A percentile compares a stretch with the other conserved stretches of the same genome.
phyloP scores from a whole-genome alignment of 257 asterid genomes.

The Henckelia pumila region DNA sequence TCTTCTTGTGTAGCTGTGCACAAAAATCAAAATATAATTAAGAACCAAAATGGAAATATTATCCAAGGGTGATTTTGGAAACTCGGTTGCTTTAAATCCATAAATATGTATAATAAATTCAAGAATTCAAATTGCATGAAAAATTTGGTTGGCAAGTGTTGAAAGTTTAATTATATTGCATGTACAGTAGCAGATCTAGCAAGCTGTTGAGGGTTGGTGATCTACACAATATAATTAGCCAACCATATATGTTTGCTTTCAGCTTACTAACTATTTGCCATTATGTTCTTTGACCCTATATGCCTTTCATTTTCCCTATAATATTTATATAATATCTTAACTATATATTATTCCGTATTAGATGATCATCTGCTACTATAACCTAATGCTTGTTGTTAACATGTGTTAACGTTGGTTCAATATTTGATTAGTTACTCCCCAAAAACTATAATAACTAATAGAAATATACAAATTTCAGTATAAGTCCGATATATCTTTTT shows the following conservation, averaged over 20 bases:
- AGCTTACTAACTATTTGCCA: conserved; percentile 18
- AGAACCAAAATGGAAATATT: not conserved
- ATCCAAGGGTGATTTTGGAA: conserved; percentile 22
- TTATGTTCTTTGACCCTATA: conserved; percentile 20
- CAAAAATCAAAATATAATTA: not conserved
- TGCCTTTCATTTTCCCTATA: conserved; percentile 1
- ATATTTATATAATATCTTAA: not conserved
- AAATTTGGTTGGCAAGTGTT: conserved; percentile 44
- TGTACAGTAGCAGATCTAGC: conserved; percentile 41
- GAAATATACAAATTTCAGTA: too few species aligned
- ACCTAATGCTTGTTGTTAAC: too few species aligned
- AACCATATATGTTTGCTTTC: conserved; percentile 47
- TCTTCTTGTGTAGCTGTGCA: conserved; percentile 94
- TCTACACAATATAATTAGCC: conserved; percentile 44
- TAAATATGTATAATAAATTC: conserved; percentile 22
- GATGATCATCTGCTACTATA: too few species aligned
- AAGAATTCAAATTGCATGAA: conserved; percentile 47
- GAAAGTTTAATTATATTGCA: not conserved
- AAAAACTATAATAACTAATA: too few species aligned
- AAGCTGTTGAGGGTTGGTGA: conserved; percentile 75
- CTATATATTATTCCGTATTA: too few species aligned
- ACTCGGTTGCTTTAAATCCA: not conserved
- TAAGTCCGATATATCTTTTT: too few species aligned
- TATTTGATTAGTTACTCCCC: too few species aligned
- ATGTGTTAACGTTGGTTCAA: too few species aligned